Base-by-base conservation (phyloP, 345 rosid species). In the Eucalyptus dawsonii region DNA sequence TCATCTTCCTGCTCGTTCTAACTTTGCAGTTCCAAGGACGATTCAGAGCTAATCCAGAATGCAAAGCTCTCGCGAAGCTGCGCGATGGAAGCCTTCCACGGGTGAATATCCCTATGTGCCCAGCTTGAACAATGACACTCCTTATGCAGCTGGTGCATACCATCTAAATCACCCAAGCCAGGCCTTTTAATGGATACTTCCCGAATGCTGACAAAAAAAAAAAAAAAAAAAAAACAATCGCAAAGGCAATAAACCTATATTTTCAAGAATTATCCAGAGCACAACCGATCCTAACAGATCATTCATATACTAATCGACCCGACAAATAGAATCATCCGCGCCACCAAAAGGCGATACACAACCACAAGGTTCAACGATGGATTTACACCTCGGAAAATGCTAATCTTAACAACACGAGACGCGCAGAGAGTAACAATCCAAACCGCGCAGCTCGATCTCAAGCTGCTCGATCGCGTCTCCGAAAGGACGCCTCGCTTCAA, bases 91-190 rank as follows among this genome's bases (percentile, higher is more conserved):
- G 91, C 88, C 94, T 90, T 87, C 91, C 91, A 87, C 89, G 90
- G 91, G 93, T 80, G 56, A 92, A 91, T 40, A 93, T 51, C 88
- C 97, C 95, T 86, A 92, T 58, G 87, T 72, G 92, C 92, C 90
- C 96, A 89, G 94, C 95, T 89, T 93, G 96, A 89, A 93, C 93
- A 94, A 98, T 93, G 85, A 92, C 92, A 91, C 93, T 92, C 94
- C 93, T 93, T 90, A 93, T n/a, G 94, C 90, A 94, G 88, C 92
- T 93, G 92, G 60, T 92, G 97, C 96, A 96, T 94, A 97, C 90
- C 99, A 97, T 97, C 96, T 95, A 97, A 93, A 89, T 88, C 76
- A 24, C 88, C 85, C 85, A 44, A 76, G 27, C 85, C 85, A 40
- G 85, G 47, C 85, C 85, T 21, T 22, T 11, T 5, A 44, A 76